These are phyloP conservation scores for Lichtheimia corymbifera DNA, from an alignment of 371 early-diverging fungal species.

Conservation along the genomic window DNA sequence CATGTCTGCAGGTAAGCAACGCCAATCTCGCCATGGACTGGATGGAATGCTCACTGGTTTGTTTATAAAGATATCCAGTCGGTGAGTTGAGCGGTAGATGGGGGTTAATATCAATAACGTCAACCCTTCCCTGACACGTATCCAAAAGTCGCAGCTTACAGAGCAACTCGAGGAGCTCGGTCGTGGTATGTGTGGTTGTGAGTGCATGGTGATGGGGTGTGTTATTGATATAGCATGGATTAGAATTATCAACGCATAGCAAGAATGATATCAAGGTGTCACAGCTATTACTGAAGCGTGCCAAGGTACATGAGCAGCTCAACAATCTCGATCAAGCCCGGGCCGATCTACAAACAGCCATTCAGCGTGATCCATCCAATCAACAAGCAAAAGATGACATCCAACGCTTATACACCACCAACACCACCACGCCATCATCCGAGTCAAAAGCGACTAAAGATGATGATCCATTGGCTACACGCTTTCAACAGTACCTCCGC, in stretches of 20 bases:
- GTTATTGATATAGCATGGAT: background rate
- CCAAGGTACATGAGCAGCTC: conserved; percentile 28
- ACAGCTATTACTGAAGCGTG: conserved; percentile 34
- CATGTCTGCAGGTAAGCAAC: background rate
- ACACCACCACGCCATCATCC: background rate
- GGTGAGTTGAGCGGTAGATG: background rate
- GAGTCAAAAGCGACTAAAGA: background rate
- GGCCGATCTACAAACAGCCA: conserved; percentile 39
- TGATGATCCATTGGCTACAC: conserved; percentile 13
- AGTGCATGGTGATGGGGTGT: too few relatives aligned
- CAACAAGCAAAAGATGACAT: conserved; percentile 33
- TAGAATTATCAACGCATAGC: conserved; percentile 15
- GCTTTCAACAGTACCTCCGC: conserved; percentile 23
- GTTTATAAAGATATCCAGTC: background rate
- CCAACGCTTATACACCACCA: conserved; percentile 7
- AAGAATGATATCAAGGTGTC: conserved; percentile 23
- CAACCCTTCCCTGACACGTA: background rate
- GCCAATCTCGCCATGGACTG: too few relatives aligned
- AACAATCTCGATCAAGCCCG: conserved; percentile 32
- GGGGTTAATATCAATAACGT: too few relatives aligned
- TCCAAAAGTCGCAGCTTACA: background rate
- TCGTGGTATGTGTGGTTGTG: too few relatives aligned
- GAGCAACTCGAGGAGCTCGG: background rate
- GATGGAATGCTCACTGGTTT: too few relatives aligned
- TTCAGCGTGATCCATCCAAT: conserved; percentile 36